These are phyloP conservation scores for Trametes villosa DNA, from an alignment of 768 basidiomycete genomes.

Conservation along the genomic window DNA sequence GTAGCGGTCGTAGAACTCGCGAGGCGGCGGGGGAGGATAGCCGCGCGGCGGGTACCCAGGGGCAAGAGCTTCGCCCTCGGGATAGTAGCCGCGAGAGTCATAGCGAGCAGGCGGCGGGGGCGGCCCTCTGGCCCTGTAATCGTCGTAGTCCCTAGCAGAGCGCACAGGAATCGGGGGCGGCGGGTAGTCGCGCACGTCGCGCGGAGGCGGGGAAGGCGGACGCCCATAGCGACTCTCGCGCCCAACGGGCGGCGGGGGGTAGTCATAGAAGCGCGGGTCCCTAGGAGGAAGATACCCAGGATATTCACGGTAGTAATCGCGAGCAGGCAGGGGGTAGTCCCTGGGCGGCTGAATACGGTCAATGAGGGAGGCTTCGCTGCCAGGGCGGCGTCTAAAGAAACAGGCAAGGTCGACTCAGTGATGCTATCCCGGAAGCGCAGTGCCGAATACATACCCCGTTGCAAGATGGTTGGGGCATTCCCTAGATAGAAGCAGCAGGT, in stretches of 20 bases:
- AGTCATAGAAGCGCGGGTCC: conserved; percentile 64
- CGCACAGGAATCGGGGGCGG: conserved; percentile 43
- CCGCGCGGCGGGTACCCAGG: conserved; percentile 55
- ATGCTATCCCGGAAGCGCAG: not conserved
- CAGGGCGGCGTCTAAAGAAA: conserved; percentile 34
- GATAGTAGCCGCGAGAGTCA: conserved; percentile 51
- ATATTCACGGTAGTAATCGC: conserved; percentile 57
- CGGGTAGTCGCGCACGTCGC: conserved; percentile 71
- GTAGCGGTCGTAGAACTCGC: conserved; percentile 53
- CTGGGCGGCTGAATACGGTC: conserved; percentile 59
- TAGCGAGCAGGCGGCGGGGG: conserved; percentile 54
- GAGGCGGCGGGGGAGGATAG: conserved; percentile 52
- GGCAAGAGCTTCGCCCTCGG: conserved; percentile 47
- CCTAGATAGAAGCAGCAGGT: conserved; percentile 42
- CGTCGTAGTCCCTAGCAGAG: conserved; percentile 67
- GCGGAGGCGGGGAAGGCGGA: conserved; percentile 56
- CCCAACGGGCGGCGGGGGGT: conserved; percentile 47
- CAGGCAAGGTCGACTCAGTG: conserved; percentile 5
- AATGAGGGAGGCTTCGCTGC: conserved; percentile 54
- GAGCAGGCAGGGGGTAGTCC: conserved; percentile 53
- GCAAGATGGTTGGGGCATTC: conserved; percentile 68
- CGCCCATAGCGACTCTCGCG: conserved; percentile 58
- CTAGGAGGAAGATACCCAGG: conserved; percentile 48
- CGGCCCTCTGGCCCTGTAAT: conserved; percentile 63
- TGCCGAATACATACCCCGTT: conserved; percentile 48